Evolutionary conservation across 2,329 filamentous ascomycete genomes (phyloP), one percentile per base, ranked within the genome.

Genomic region (Peltaster fructicola): DNA sequence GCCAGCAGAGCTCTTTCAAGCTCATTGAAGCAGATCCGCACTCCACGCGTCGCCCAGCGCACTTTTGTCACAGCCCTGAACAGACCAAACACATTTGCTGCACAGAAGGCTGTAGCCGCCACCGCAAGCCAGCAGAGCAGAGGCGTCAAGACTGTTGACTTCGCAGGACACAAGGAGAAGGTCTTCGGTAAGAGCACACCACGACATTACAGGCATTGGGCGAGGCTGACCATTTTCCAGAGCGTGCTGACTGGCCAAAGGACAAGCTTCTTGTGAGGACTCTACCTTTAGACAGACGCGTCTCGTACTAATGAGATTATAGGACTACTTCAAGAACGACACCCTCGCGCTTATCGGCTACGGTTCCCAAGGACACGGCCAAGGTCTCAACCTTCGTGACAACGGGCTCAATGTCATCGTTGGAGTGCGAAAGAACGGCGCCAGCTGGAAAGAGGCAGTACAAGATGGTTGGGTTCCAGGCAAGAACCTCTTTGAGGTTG

Each of bases 261-360:
- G 85, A 93, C 68, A 95, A 92, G 76, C 81, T 98, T 54, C 65
- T 88, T 54, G 80, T 88, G 62, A 64, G 73, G 7, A 15, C 18
- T 20, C 6, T 36, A 26, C 20, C 29, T 29, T 38, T n/a, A 9
- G 21, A 28, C 24, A 25, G 20, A 26, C 17, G 24, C 21, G 33
- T 8, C 22, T 15, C 4, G 8, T 23, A 25, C 43, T 55, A 33
- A 56, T 39, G 31, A 25, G 9, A 12, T 27, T 14, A 17, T 43
- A 92, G 79, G 81, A 95, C 40, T 98, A 85, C 75, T 98, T 98
- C 79, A 95, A 95, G 73, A 72, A 98, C 63, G 88, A 98, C 61
- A 95, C 85, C 43, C 80, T 98, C 47, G 88, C 88, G 52, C 77
- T 98, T 52, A 98, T 98, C 59, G 88, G 88, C 56, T 98, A 98